Conservation (phyloP, 208 protist species). For the Lotmaria passim region DNA sequence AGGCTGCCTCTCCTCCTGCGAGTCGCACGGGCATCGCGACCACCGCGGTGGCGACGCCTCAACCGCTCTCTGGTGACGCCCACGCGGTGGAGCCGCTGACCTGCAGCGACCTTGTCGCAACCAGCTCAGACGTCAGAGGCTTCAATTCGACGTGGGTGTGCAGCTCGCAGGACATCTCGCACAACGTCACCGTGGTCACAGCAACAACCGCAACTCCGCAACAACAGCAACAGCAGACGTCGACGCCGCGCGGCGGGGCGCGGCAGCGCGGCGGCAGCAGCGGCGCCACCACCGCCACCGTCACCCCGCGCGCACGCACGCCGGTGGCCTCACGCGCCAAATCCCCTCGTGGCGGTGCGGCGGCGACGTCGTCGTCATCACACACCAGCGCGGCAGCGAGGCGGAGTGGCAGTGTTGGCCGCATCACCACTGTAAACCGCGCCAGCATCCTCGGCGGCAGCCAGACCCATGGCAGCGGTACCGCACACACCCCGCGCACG, state of each 20-base stretch:
- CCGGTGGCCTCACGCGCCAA: constrained; percentile 14
- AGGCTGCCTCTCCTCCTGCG: no score
- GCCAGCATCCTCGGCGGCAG: constrained; percentile 30
- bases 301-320: constrained; percentile 19
- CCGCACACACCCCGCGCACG: constrained; percentile 14
- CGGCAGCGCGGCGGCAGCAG: constrained; percentile 11
- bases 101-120: constrained; percentile 3
- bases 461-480: constrained; percentile 9
- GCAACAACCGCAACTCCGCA: not conserved
- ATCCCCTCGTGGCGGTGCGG: constrained; percentile 11
- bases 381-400: constrained; percentile 10
- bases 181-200: not conserved
- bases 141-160: not conserved
- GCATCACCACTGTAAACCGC: constrained; percentile 40
- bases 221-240: constrained; percentile 20
- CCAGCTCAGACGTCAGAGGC: constrained; percentile 10
- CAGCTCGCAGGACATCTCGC: not conserved
- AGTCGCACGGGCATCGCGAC: no score
- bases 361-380: no score
- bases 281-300: not conserved
- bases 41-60: no score
- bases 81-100: not conserved
- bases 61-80: not conserved
- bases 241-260: constrained; percentile 4
- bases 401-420: constrained; percentile 47